Evolutionary conservation across 2,329 filamentous ascomycete species (phyloP).

Genomic region (Colletotrichum sp.): DNA sequence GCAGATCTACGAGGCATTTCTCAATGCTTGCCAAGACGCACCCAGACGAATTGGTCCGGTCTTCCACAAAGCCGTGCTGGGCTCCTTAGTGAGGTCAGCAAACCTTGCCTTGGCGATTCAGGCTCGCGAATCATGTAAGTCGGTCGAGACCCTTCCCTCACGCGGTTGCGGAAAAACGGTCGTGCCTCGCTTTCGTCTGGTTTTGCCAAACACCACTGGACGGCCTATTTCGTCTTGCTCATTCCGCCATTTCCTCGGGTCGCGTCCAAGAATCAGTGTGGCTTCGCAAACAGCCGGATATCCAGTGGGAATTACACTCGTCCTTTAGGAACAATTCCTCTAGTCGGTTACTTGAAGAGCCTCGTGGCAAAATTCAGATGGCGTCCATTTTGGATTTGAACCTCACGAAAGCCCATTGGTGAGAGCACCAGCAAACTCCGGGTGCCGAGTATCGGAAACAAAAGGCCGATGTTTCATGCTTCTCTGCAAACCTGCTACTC

Average conservation of each 20-base stretch:
- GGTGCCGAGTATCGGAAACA: slow-evolving; percentile 19
- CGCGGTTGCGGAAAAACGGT: neutral
- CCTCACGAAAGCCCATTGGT: neutral
- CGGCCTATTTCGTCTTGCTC: neutral
- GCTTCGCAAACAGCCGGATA: neutral
- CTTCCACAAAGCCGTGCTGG: neutral
- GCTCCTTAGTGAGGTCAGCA: neutral
- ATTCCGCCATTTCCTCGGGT: neutral
- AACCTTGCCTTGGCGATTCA: slow-evolving; percentile 4
- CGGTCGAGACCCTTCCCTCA: neutral
- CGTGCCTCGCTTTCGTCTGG: neutral
- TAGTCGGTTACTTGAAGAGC: neutral
- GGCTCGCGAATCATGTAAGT: neutral
- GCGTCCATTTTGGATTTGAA: neutral
- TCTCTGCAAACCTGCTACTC: neutral
- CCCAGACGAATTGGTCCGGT: neutral
- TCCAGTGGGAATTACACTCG: neutral
- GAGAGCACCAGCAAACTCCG: neutral
- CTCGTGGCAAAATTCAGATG: slow-evolving; percentile 11
- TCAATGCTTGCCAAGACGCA: neutral
- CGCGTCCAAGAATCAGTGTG: neutral
- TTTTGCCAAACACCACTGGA: neutral
- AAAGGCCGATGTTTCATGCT: slow-evolving; percentile 13
- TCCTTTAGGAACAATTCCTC: neutral
- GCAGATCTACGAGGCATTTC: neutral